Evolutionary conservation across 176 grass and related monocot genomes (phyloP).

Genomic region (Phyllostachys edulis): DNA sequence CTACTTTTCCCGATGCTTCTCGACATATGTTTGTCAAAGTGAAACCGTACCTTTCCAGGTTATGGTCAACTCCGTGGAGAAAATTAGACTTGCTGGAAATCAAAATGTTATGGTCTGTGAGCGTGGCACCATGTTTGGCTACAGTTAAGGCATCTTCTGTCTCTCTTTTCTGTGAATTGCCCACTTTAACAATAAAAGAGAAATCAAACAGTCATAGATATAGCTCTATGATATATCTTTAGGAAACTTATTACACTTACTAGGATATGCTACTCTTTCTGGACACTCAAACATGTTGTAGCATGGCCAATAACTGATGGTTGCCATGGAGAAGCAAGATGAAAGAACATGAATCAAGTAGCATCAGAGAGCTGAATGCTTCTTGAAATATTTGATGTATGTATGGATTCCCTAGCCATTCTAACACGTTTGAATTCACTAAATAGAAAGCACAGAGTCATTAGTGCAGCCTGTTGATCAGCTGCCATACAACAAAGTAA

Average conservation of each 20-base stretch:
- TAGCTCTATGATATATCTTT: not conserved
- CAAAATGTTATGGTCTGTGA: conserved; percentile 98
- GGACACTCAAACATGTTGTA: conserved; percentile 15
- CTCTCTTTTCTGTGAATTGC: conserved; percentile 25
- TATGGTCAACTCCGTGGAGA: conserved; percentile 78
- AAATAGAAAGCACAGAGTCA: conserved; percentile 7
- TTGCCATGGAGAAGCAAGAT: not conserved
- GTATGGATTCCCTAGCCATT: not conserved
- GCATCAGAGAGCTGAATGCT: not conserved
- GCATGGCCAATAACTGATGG: not conserved
- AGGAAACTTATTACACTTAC: not conserved
- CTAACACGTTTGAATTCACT: not conserved
- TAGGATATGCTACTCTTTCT: not conserved
- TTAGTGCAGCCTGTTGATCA: conserved; percentile 2
- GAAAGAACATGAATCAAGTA: not conserved
- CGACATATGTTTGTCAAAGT: not conserved
- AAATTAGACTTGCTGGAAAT: conserved; percentile 94
- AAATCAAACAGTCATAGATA: not conserved
- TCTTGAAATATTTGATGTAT: conserved; percentile 19
- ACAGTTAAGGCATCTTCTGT: conserved; percentile 67
- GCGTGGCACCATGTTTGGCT: conserved; percentile 96
- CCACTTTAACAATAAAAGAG: not conserved
- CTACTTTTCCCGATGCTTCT: not conserved
- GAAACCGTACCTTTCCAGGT: conserved; percentile 43
- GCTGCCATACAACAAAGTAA: not conserved